Percentiles rank a stretch among this genome's conserved stretches.
Conservation (phyloP, 1,284 basidiomycete species). For the Xanthoconium separans region DNA sequence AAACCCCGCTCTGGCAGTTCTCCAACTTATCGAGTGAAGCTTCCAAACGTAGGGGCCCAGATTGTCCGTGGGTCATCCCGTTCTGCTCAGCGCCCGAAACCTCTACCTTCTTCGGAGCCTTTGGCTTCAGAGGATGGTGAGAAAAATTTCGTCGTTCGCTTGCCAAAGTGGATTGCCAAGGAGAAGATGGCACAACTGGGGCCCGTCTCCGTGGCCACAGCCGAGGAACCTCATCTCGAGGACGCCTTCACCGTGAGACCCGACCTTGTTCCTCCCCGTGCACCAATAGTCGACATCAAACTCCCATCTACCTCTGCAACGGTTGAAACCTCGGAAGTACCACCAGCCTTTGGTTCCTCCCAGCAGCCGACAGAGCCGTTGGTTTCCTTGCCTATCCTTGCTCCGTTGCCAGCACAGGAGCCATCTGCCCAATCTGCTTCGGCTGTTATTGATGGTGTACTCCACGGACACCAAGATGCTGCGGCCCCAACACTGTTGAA, state of each 20-base stretch:
- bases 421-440: conserved; percentile 12
- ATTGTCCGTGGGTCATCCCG: conserved; percentile 27
- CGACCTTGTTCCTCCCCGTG: conserved; percentile 34
- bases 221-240: conserved; percentile 45
- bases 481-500: conserved; percentile 28
- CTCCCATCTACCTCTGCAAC: conserved; percentile 13
- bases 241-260: conserved; percentile 59
- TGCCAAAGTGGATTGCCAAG: conserved; percentile 45
- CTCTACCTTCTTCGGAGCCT: conserved; percentile 17
- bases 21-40: conserved; percentile 54
- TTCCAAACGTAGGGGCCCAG: conserved; percentile 46
- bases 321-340: not conserved
- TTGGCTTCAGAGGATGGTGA: conserved; percentile 41
- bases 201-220: conserved; percentile 31
- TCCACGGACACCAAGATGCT: conserved; percentile 31
- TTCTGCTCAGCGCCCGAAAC: conserved; percentile 10
- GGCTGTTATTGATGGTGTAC: conserved; percentile 14
- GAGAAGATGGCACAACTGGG: conserved; percentile 26
- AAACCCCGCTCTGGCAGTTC: conserved; percentile 57
- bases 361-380: conserved; percentile 10
- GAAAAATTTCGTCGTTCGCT: conserved; percentile 49
- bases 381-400: conserved; percentile 5
- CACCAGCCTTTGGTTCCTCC: conserved; percentile 9
- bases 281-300: conserved; percentile 34
- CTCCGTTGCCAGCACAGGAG: conserved; percentile 6